phyloP scores from a whole-genome alignment of 83 land plant genomes.

The Diphasiastrum complanatum region DNA sequence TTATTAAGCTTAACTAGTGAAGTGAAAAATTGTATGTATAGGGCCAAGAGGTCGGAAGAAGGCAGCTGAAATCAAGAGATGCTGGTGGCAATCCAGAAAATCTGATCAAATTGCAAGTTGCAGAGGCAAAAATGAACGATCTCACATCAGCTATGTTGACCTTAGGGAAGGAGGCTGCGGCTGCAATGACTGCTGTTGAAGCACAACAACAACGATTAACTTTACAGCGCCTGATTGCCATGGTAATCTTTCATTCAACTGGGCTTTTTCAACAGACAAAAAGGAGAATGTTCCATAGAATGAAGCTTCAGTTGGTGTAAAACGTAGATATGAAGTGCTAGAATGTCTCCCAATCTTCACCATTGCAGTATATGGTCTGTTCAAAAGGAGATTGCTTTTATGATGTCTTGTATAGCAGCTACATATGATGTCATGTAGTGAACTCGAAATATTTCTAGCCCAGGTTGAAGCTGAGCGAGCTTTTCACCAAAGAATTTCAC shows the following conservation, averaged over 20 bases:
- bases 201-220: slow-evolving; percentile 77
- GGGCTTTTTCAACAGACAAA: background rate
- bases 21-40: no score
- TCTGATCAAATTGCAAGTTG: slow-evolving; percentile 53
- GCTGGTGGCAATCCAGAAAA: slow-evolving; percentile 46
- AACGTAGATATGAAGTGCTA: background rate
- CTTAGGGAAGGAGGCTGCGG: slow-evolving; percentile 77
- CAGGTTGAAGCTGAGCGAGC: slow-evolving; percentile 71
- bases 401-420: no score
- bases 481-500: slow-evolving; percentile 48
- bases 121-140: slow-evolving; percentile 70
- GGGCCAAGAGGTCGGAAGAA: slow-evolving; percentile 59
- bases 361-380: background rate
- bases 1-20: no score
- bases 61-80: slow-evolving; percentile 53
- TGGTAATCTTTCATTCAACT: slow-evolving; percentile 35
- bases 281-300: background rate
- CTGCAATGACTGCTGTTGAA: slow-evolving; percentile 73
- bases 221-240: slow-evolving; percentile 61
- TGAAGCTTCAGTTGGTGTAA: background rate
- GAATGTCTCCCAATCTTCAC: background rate
- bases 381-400: no score
- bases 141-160: slow-evolving; percentile 73
- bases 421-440: no score
- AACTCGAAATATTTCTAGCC: no score